Conservation (phyloP, 805 yeast species). For the Priceomyces castillae region DNA sequence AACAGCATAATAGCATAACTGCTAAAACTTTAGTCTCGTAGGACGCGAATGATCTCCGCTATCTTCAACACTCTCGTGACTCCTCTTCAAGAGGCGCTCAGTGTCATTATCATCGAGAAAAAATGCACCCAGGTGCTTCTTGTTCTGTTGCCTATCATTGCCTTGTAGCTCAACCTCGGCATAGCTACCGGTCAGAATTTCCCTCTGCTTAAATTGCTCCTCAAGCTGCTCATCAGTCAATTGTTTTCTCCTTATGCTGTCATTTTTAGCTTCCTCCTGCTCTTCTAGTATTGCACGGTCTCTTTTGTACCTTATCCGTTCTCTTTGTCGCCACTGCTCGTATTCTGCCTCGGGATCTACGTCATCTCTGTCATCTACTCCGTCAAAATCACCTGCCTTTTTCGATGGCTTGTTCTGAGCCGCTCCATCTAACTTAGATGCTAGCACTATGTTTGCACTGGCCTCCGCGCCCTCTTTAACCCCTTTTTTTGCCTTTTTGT, state of each 20-base stretch:
- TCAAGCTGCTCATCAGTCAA: not conserved
- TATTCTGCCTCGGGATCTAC: constrained; percentile 34
- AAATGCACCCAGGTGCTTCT: constrained; percentile 11
- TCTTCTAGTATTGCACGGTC: constrained; percentile 19
- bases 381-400: constrained; percentile 22
- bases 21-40: constrained; percentile 17
- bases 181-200: not conserved
- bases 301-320: constrained; percentile 21
- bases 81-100: constrained; percentile 17
- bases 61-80: constrained; percentile 13
- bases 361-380: constrained; percentile 35
- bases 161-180: not conserved
- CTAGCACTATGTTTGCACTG: not conserved
- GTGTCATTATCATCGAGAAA: constrained; percentile 13
- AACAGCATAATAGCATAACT: not conserved
- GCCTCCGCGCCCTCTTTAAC: not conserved
- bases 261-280: constrained; percentile 27
- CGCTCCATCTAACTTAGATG: constrained; percentile 4
- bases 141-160: not conserved
- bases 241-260: constrained; percentile 16
- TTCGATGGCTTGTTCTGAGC: not conserved
- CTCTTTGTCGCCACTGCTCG: constrained; percentile 29
- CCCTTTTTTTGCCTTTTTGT: constrained; percentile 4
- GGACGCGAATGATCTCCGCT: constrained; percentile 26
- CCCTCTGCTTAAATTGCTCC: not conserved